phyloP scores from a whole-genome alignment of 1,284 basidiomycete genomes.

The Cryptococcus amylolentus region DNA sequence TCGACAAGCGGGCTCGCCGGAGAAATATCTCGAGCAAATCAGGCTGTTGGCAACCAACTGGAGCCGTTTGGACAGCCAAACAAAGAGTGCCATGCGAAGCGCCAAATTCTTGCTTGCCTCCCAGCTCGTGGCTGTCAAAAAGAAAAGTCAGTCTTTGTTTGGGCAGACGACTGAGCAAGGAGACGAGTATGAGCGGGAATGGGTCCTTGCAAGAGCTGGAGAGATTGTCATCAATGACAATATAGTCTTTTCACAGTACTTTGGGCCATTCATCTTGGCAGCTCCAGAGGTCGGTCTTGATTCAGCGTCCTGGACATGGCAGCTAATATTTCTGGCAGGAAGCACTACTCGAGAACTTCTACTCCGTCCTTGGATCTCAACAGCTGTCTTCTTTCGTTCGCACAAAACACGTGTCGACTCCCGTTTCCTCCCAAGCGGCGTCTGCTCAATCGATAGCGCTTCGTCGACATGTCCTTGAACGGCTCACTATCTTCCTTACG shows the following conservation, averaged over 20 bases:
- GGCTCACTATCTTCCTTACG: slow-evolving; percentile 86
- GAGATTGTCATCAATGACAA: slow-evolving; percentile 72
- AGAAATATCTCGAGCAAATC: slow-evolving; percentile 75
- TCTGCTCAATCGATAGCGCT: slow-evolving; percentile 31
- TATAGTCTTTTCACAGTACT: slow-evolving; percentile 68
- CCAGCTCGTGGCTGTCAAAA: slow-evolving; percentile 55
- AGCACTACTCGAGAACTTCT: slow-evolving; percentile 45
- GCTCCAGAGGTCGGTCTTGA: slow-evolving; percentile 89
- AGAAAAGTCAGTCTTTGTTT: slow-evolving; percentile 14
- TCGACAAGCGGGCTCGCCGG: slow-evolving; percentile 41
- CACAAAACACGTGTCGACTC: slow-evolving; percentile 62
- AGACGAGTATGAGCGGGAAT: slow-evolving; percentile 33
- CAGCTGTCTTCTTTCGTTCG: slow-evolving; percentile 67
- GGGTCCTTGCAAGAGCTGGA: slow-evolving; percentile 38
- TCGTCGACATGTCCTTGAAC: slow-evolving; percentile 66
- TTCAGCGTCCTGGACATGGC: neutral
- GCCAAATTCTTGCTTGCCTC: slow-evolving; percentile 70
- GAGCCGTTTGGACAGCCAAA: slow-evolving; percentile 58
- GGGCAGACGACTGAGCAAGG: slow-evolving; percentile 7
- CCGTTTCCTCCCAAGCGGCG: slow-evolving; percentile 7
- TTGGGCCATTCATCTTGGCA: slow-evolving; percentile 73
- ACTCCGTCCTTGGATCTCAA: slow-evolving; percentile 56
- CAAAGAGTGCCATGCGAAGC: slow-evolving; percentile 63
- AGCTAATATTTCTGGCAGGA: slow-evolving; percentile 23
- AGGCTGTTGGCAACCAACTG: slow-evolving; percentile 78